A percentile compares a stretch with the other conserved stretches of the same genome.
Evolutionary conservation across 2,329 filamentous ascomycete genomes (phyloP).

Genomic region (Venturia effusa): DNA sequence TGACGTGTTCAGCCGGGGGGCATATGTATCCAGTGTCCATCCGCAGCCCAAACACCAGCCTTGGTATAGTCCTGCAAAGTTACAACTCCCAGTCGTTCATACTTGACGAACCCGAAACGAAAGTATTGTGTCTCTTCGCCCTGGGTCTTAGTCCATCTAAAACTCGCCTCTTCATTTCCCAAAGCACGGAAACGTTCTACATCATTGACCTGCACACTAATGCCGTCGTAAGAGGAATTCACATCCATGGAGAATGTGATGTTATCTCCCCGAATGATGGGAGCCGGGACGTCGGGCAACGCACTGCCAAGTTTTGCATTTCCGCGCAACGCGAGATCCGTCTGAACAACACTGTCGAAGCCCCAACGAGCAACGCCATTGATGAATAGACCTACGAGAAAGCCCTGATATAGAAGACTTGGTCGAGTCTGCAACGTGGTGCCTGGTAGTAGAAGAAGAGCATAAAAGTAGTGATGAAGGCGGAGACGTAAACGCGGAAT

Average conservation of each 20-base stretch:
- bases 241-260: constrained; percentile 2
- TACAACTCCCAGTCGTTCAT: constrained; percentile 16
- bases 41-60: constrained; percentile 18
- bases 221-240: constrained; percentile 12
- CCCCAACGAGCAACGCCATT: constrained; percentile 28
- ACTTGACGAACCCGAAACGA: constrained; percentile 23
- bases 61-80: constrained; percentile 21
- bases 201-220: constrained; percentile 18
- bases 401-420: constrained; percentile 25
- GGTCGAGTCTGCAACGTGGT: constrained; percentile 25
- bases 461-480: constrained; percentile 21
- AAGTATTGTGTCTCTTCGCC: constrained; percentile 22
- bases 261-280: neutral
- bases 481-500: constrained; percentile 12
- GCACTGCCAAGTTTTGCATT: constrained; percentile 7
- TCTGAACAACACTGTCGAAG: constrained; percentile 19
- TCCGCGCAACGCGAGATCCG: neutral
- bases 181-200: constrained; percentile 14
- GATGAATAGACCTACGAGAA: constrained; percentile 25
- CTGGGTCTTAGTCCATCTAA: constrained; percentile 13
- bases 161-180: neutral
- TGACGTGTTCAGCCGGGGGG: neutral
- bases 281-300: neutral
- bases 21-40: constrained; percentile 19
- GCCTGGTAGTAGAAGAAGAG: constrained; percentile 24